These are phyloP conservation scores for Prototheca cutis DNA, from an alignment of 163 green algal genomes.

Conservation along the genomic window DNA sequence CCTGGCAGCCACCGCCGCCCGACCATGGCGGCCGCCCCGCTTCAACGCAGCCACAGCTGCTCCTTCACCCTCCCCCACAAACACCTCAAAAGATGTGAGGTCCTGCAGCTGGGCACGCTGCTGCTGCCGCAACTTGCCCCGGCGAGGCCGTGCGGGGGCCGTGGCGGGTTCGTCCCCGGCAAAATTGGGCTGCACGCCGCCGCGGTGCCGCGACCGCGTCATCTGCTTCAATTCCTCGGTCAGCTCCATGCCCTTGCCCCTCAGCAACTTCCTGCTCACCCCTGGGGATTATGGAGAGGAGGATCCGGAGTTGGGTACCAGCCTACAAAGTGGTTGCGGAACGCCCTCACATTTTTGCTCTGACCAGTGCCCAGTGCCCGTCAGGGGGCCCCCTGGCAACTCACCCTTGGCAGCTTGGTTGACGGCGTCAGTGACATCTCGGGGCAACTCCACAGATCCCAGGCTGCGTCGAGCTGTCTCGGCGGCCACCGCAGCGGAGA, in stretches of 20 bases:
- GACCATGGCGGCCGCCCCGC: neutral
- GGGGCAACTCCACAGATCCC: conserved; percentile 6
- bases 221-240: conserved; percentile 21
- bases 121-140: conserved; percentile 3
- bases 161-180: too few relatives aligned
- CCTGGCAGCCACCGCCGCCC: too few relatives aligned
- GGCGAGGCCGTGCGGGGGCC: neutral
- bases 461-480: neutral
- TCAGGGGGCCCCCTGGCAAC: neutral
- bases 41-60: neutral
- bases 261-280: conserved; percentile 11
- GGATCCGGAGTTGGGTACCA: too few relatives aligned
- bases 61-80: neutral
- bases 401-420: conserved; percentile 6
- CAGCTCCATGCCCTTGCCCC: conserved; percentile 5
- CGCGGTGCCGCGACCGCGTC: conserved; percentile 25
- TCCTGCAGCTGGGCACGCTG: neutral
- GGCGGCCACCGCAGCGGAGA: neutral
- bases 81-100: neutral
- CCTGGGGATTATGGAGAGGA: neutral
- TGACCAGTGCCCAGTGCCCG: neutral
- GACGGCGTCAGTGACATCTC: conserved; percentile 4
- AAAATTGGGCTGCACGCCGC: conserved; percentile 25
- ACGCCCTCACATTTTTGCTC: neutral
- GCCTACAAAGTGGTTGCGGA: too few relatives aligned